These are phyloP conservation scores for Rhizopogon sp. DNA, from an alignment of 768 basidiomycete species.

Conservation along the genomic window DNA sequence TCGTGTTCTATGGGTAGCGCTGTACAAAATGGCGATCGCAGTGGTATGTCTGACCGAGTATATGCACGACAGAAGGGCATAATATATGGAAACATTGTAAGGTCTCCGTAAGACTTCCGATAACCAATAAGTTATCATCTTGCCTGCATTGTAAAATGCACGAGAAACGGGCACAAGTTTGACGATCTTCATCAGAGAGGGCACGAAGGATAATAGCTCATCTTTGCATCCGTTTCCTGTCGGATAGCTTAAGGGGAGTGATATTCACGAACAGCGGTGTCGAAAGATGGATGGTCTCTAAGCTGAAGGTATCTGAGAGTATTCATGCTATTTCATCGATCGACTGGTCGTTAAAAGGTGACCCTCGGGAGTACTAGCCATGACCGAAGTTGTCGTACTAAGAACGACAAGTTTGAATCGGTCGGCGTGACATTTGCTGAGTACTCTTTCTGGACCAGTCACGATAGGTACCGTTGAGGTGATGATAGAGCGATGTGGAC, in stretches of 20 bases:
- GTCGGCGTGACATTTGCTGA: neutral
- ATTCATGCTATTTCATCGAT: neutral
- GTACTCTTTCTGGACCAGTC: neutral
- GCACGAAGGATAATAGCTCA: conserved; percentile 53
- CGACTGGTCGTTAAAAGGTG: neutral
- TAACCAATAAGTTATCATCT: neutral
- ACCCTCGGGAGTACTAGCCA: neutral
- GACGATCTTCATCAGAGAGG: conserved; percentile 40
- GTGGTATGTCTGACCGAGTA: too few relatives aligned
- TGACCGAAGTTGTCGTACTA: neutral
- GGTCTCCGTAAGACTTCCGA: neutral
- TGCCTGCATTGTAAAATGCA: conserved; percentile 30
- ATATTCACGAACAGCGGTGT: conserved; percentile 33
- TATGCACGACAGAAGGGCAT: too few relatives aligned
- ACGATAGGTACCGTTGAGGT: neutral
- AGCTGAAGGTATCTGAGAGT: neutral
- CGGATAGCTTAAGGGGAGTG: conserved; percentile 7
- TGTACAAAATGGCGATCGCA: too few relatives aligned
- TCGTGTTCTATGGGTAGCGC: too few relatives aligned
- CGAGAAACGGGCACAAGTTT: conserved; percentile 48
- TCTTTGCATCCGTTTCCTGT: conserved; percentile 25
- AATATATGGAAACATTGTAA: too few relatives aligned
- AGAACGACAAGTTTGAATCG: neutral
- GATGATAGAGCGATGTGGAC: neutral
- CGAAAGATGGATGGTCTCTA: neutral